phyloP scores from a whole-genome alignment of 1,284 basidiomycete species.

The Rhodotorula sp. region DNA sequence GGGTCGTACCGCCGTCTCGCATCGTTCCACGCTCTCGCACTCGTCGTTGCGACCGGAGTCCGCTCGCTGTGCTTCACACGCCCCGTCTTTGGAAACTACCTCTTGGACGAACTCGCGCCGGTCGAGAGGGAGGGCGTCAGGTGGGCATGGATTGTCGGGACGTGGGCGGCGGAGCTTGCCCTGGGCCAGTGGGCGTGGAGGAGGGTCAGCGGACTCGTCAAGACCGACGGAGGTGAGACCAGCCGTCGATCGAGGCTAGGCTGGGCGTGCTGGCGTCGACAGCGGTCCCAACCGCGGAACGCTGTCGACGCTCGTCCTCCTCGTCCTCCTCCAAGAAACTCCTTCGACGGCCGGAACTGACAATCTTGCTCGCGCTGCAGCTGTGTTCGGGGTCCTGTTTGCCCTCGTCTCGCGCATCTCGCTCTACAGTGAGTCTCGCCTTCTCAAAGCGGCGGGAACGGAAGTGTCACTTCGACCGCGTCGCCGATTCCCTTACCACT shows the following conservation, averaged over 20 bases:
- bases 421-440: constrained; percentile 18
- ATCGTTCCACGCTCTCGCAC: constrained; percentile 6
- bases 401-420: constrained; percentile 29
- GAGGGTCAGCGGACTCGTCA: constrained; percentile 16
- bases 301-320: not conserved
- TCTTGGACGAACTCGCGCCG: constrained; percentile 38
- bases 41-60: constrained; percentile 12
- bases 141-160: constrained; percentile 36
- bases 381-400: constrained; percentile 28
- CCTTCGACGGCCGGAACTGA: not conserved
- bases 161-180: constrained; percentile 31
- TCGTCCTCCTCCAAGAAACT: too few species aligned
- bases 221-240: constrained; percentile 30
- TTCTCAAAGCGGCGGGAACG: not conserved
- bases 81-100: constrained; percentile 23
- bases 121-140: constrained; percentile 40
- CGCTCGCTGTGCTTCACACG: constrained; percentile 16
- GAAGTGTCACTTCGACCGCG: too few species aligned
- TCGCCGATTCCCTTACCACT: too few species aligned
- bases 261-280: too few species aligned
- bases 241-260: not conserved
- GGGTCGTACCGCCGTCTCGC: constrained; percentile 10
- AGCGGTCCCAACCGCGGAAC: not conserved
- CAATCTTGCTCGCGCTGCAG: not conserved
- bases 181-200: constrained; percentile 33